Evolutionary conservation across 768 basidiomycete genomes (phyloP), one percentile per base, ranked within the genome.

Genomic region (Xerocomus brunneocitrinus): DNA sequence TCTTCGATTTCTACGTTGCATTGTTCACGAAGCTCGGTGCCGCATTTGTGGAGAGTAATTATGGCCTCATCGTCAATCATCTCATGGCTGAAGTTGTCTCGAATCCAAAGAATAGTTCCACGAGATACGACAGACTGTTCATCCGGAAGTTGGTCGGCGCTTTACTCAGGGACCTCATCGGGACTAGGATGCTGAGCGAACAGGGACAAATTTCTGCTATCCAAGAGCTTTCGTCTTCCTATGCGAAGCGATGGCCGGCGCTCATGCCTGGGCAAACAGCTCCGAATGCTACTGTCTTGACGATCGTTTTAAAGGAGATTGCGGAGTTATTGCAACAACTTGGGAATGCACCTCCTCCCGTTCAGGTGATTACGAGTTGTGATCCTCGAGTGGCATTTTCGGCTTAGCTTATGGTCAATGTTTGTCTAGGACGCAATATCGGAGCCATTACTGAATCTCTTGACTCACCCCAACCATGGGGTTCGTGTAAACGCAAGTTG

Each of bases 131-230:
- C 31, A 76, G 77, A 1, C 67, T 98, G 2, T 73, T 88, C 8
- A 75, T 86, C 3, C 77, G 92, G 31, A 84, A 83, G 30, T 73
- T 90, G 14, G 85, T 93, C 27, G 85, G 83, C 3, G 79, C 92
- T 31, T 62, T 98, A 10, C 71, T 98, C 28, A 77, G 93, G 47
- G 91, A 97, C 60, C 78, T 98, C 27, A 83, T 99, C 41, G 92
- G 91, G 2, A 83, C 89, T 2, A 75, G 95, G 55, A 86, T 97
- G 79, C 71, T 98, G 58, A 89, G 89, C 55, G 95, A 99, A 63
- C 91, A 93, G 64, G 95, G 89, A 0, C 95, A 98, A 69, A 95
- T 98, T 43, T 75, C 77, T 27, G 95, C 95, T 2, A 89, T 97
- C 32, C 85, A 89, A 61, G 95, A 97, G 59, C 73, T 97, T 39